These are phyloP conservation scores for Cladophialophora yegresii DNA, from an alignment of 2,329 filamentous ascomycete genomes.

Conservation along the genomic window DNA sequence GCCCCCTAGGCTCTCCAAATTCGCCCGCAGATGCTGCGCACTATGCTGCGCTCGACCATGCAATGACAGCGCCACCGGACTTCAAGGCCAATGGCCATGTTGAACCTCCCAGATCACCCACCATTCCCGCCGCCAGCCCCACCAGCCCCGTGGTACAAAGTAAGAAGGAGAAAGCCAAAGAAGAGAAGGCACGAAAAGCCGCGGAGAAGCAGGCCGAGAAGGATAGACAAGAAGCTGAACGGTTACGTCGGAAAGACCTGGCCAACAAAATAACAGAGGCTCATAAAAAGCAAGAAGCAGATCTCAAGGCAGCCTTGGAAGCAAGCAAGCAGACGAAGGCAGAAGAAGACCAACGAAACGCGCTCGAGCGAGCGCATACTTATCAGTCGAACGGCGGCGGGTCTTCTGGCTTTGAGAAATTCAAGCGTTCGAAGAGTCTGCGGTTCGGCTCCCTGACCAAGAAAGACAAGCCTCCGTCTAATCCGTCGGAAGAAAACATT, in stretches of 20 bases:
- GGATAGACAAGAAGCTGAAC: slow-evolving; percentile 61
- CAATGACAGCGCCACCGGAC: slow-evolving; percentile 61
- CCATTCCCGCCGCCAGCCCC: slow-evolving; percentile 35
- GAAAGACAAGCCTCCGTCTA: slow-evolving; percentile 29
- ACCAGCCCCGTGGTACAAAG: slow-evolving; percentile 50
- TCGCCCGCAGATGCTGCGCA: slow-evolving; percentile 44
- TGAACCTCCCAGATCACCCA: slow-evolving; percentile 26
- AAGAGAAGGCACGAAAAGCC: slow-evolving; percentile 61
- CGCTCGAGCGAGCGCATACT: slow-evolving; percentile 32
- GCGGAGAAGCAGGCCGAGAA: slow-evolving; percentile 58
- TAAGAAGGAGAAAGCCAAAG: slow-evolving; percentile 65
- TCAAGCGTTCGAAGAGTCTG: slow-evolving; percentile 60
- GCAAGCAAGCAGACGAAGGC: slow-evolving; percentile 65
- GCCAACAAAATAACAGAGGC: slow-evolving; percentile 59
- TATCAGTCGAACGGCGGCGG: slow-evolving; percentile 21
- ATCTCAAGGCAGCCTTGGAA: slow-evolving; percentile 65
- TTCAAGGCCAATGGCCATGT: slow-evolving; percentile 38
- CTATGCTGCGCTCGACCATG: slow-evolving; percentile 65
- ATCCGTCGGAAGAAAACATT: slow-evolving; percentile 25
- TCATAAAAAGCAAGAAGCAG: slow-evolving; percentile 62
- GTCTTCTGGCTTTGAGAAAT: slow-evolving; percentile 59
- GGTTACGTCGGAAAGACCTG: slow-evolving; percentile 55
- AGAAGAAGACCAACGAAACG: slow-evolving; percentile 51
- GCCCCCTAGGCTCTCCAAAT: slow-evolving; percentile 39
- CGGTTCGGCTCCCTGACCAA: slow-evolving; percentile 34